Percentiles rank a stretch among this genome's conserved stretches.
Conservation (phyloP, 352 stramenopile species). For the Phytophthora megakarya region DNA sequence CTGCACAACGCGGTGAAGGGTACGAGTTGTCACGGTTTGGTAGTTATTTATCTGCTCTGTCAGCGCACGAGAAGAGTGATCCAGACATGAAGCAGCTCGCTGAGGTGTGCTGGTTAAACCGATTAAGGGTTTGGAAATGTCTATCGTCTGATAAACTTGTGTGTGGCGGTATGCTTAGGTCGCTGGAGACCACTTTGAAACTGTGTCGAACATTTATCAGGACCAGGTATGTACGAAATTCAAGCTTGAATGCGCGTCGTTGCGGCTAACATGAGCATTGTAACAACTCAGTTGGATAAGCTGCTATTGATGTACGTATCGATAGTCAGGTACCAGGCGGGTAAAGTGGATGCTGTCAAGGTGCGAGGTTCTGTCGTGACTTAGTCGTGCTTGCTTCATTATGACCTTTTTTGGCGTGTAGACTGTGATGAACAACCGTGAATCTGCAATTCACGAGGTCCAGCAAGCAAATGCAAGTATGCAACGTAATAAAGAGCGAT, state of each 20-base stretch:
- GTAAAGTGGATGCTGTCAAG: conserved; percentile 89
- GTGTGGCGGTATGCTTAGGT: conserved; percentile 38
- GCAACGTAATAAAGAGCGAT: conserved; percentile 89
- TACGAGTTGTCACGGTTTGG: conserved; percentile 89
- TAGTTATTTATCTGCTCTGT: conserved; percentile 79
- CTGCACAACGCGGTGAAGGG: conserved; percentile 75
- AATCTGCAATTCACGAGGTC: conserved; percentile 85
- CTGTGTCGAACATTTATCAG: conserved; percentile 86
- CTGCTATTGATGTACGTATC: conserved; percentile 87
- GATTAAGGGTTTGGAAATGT: no score
- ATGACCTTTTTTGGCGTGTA: conserved; percentile 29
- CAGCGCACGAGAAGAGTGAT: conserved; percentile 78
- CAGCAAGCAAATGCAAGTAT: conserved; percentile 90
- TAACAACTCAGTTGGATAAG: conserved; percentile 70
- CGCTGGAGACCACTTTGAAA: conserved; percentile 84
- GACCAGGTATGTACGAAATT: conserved; percentile 59
- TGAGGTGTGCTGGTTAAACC: conserved; percentile 41
- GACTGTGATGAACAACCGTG: conserved; percentile 87
- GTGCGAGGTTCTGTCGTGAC: conserved; percentile 29
- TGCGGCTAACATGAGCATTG: conserved; percentile 7
- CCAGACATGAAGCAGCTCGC: conserved; percentile 74
- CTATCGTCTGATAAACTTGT: background rate
- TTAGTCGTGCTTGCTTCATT: background rate
- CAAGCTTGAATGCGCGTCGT: background rate
- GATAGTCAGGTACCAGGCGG: conserved; percentile 82